Evolutionary conservation across 1,284 basidiomycete species (phyloP), one percentile per base, ranked within the genome.

Genomic region (Cronartium ribicola): DNA sequence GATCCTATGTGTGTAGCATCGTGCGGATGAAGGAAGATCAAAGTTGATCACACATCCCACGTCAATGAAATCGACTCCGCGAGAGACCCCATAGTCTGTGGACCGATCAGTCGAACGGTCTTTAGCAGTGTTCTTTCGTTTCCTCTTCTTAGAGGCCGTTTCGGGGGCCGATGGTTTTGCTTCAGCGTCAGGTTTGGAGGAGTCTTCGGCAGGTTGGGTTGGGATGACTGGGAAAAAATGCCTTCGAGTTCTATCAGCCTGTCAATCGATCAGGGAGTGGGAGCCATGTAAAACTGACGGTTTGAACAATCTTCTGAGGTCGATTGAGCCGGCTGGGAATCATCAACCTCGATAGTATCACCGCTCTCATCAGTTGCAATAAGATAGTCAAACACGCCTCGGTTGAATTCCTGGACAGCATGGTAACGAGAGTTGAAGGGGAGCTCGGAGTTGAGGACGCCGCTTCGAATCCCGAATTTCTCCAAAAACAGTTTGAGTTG

Each of bases 11-110:
- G 91, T 94, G 82, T 99, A 99, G 2, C 92, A 87, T n/a, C 88
- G 89, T 3, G 91, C 86, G 0, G 92, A 90, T 3, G 88, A 85
- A 0, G 96, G 96, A 7, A 98, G 86, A 82, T 99, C 96, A 82
- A 98, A 99, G 84, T 98, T 99, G 83, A 99, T 87, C 7, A 99
- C 96, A 79, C 94, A 98, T 2, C 94, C 89, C 61, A 98, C 96
- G 78, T 96, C 90, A 78, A 98, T 86, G 82, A 99, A 99, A 83
- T 99, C 96, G 77, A 98, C 89, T 1, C 96, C 96, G 59, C 96
- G 90, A 0, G 93, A 94, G 67, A 98, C 91, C 57, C 95, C 94
- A 79, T 94, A 98, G 80, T 96, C 92, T 70, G 86, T 88, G 80
- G 36, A 75, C 46, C 70, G 76, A 78, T 78, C 66, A 76, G 78